Conservation (phyloP, 352 stramenopile species). For the Phytophthora chlamydospora region DNA sequence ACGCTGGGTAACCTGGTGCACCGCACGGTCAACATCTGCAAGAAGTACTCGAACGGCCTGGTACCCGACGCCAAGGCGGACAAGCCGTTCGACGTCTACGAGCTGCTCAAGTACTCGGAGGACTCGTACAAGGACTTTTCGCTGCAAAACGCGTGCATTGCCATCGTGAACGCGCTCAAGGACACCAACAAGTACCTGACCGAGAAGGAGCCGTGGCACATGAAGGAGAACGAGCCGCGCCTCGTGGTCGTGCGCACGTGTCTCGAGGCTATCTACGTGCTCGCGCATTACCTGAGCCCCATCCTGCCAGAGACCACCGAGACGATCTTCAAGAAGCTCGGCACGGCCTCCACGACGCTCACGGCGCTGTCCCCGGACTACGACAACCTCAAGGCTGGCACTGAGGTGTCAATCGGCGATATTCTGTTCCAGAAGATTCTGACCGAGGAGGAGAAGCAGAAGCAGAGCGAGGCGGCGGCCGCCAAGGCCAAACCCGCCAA, state of each 20-base stretch:
- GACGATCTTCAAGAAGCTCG: slow-evolving; percentile 96
- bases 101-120: slow-evolving; percentile 81
- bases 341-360: slow-evolving; percentile 79
- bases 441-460: slow-evolving; percentile 76
- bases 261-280: slow-evolving; percentile 97
- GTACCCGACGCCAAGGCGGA: slow-evolving; percentile 65
- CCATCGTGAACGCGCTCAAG: slow-evolving; percentile 91
- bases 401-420: slow-evolving; percentile 90
- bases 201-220: slow-evolving; percentile 97
- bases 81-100: slow-evolving; percentile 88
- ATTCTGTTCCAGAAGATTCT: slow-evolving; percentile 96
- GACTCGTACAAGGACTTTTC: slow-evolving; percentile 94
- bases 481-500: slow-evolving; percentile 52
- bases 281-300: slow-evolving; percentile 95
- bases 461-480: slow-evolving; percentile 58
- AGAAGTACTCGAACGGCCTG: slow-evolving; percentile 94
- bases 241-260: slow-evolving; percentile 94
- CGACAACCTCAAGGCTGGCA: slow-evolving; percentile 93
- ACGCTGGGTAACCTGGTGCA: slow-evolving; percentile 97
- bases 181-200: slow-evolving; percentile 99
- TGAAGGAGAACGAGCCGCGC: slow-evolving; percentile 90
- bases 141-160: slow-evolving; percentile 90
- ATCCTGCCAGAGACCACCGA: slow-evolving; percentile 92
- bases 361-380: slow-evolving; percentile 83
- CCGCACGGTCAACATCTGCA: slow-evolving; percentile 95